Percentiles rank a stretch among this genome's conserved stretches.
Conservation (phyloP, 169 alveolate species). For the Plasmodium vivax region DNA sequence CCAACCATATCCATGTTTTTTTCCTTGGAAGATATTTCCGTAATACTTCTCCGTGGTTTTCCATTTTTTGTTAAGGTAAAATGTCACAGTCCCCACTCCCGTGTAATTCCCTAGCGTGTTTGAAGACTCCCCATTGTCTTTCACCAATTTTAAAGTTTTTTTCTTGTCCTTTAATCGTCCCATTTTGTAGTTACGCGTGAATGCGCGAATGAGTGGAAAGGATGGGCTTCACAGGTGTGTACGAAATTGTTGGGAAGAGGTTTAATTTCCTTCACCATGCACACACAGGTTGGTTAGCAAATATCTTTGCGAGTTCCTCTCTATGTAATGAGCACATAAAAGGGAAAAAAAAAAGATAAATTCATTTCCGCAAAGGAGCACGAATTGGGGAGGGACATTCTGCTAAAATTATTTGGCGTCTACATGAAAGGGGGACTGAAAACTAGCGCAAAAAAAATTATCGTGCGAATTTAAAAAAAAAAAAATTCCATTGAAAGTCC, state of each 20-base stretch:
- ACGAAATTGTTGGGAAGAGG: neutral
- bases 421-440: neutral
- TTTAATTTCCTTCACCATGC: neutral
- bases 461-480: neutral
- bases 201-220: neutral
- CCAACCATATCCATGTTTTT: constrained; percentile 70
- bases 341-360: neutral
- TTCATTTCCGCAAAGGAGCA: neutral
- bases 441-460: neutral
- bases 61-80: constrained; percentile 28
- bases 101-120: constrained; percentile 29
- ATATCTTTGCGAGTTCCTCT: neutral
- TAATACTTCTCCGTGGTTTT: constrained; percentile 52
- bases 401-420: neutral
- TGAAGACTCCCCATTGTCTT: constrained; percentile 46
- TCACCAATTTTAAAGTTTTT: constrained; percentile 14
- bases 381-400: neutral
- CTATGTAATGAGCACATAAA: neutral
- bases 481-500: neutral
- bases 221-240: neutral
- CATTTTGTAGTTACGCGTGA: constrained; percentile 14
- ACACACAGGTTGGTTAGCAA: neutral
- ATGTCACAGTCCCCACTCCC: constrained; percentile 57
- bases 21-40: constrained; percentile 53
- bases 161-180: neutral